These are phyloP conservation scores for Candida coquimbonensis DNA, from an alignment of 805 yeast species.

Conservation along the genomic window DNA sequence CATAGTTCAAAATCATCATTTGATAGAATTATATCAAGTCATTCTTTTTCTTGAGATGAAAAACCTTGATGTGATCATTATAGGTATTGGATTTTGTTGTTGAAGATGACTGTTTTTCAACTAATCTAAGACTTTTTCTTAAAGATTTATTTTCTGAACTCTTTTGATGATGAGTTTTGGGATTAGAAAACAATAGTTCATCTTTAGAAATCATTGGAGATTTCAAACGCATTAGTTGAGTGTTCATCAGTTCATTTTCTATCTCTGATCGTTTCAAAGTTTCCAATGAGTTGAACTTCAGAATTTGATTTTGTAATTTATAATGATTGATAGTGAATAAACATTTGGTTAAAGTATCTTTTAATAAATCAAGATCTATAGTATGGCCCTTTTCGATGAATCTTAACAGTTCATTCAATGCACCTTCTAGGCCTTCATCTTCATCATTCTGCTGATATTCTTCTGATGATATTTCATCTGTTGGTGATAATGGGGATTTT, in stretches of 20 bases:
- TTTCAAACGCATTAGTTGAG: constrained; percentile 14
- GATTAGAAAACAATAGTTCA: neutral
- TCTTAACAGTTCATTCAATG: constrained; percentile 1
- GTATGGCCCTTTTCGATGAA: constrained; percentile 1
- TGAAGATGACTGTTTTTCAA: constrained; percentile 7
- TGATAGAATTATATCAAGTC: neutral
- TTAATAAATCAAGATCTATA: constrained; percentile 1
- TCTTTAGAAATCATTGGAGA: constrained; percentile 15
- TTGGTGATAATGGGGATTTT: constrained; percentile 8
- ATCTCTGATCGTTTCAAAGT: constrained; percentile 14
- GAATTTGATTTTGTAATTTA: constrained; percentile 16
- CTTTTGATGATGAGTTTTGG: too few species aligned
- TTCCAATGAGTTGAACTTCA: constrained; percentile 17
- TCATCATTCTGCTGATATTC: neutral
- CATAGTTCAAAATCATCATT: too few species aligned
- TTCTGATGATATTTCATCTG: neutral
- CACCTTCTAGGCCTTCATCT: neutral
- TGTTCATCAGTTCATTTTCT: constrained; percentile 18
- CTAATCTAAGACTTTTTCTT: constrained; percentile 6
- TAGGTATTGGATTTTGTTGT: constrained; percentile 3
- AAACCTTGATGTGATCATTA: constrained; percentile 13
- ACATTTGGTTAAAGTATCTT: constrained; percentile 7
- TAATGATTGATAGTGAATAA: constrained; percentile 14
- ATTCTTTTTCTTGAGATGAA: constrained; percentile 12
- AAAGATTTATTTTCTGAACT: neutral